These are phyloP conservation scores for Mucor circinelloides DNA, from an alignment of 371 early-diverging fungal species.

Conservation along the genomic window DNA sequence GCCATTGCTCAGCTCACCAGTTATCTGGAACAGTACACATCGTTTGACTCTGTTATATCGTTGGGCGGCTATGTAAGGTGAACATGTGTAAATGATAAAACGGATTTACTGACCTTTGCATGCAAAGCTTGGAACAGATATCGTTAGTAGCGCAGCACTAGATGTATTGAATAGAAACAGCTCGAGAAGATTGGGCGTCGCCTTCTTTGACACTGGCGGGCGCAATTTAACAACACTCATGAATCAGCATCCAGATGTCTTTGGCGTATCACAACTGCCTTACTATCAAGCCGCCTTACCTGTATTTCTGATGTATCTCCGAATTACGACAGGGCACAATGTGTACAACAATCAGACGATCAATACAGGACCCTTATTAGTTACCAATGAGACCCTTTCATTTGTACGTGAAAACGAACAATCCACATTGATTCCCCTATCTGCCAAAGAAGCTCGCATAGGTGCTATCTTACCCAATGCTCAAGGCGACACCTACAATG, in stretches of 20 bases:
- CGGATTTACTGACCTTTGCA: not conserved
- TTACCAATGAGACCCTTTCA: constrained; percentile 25
- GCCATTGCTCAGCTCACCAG: not conserved
- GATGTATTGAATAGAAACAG: not conserved
- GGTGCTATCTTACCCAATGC: constrained; percentile 27
- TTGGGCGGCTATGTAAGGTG: constrained; percentile 30
- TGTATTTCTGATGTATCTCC: constrained; percentile 49
- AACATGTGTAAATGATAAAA: not conserved
- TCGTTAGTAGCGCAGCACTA: not conserved
- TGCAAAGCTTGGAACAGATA: not conserved
- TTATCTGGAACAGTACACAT: not conserved
- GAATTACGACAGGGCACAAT: constrained; percentile 42
- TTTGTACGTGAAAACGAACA: constrained; percentile 27
- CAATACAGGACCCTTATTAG: constrained; percentile 31
- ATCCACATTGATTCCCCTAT: constrained; percentile 33
- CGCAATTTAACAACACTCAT: constrained; percentile 25
- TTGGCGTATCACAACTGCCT: constrained; percentile 46
- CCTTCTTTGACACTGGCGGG: constrained; percentile 22
- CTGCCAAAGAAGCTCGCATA: constrained; percentile 10
- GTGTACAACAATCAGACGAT: constrained; percentile 37
- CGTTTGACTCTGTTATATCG: constrained; percentile 33
- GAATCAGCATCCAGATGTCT: constrained; percentile 28
- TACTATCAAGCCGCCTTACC: constrained; percentile 57
- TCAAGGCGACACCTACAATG: constrained; percentile 28
- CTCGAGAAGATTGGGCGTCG: not conserved